phyloP scores from a whole-genome alignment of 805 yeast genomes.

The Hanseniaspora vineae region DNA sequence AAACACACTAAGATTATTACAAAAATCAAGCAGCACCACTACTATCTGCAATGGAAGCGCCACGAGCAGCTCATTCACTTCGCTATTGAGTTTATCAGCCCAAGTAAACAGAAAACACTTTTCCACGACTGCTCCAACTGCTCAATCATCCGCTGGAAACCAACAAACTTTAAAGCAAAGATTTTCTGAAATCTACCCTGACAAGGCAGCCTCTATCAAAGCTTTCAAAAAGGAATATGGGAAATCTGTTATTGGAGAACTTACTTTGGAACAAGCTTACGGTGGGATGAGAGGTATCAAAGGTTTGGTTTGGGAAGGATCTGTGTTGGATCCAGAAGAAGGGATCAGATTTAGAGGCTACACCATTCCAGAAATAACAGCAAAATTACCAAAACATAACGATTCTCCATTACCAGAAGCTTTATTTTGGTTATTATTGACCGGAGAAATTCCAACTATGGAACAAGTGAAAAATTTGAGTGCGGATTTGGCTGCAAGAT shows the following conservation, averaged over 20 bases:
- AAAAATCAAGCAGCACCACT: neutral
- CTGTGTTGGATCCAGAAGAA: constrained; percentile 72
- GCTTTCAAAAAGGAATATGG: constrained; percentile 85
- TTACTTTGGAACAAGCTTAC: constrained; percentile 65
- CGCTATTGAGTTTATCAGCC: neutral
- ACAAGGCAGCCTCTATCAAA: constrained; percentile 75
- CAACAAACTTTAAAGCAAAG: constrained; percentile 77
- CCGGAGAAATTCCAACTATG: constrained; percentile 72
- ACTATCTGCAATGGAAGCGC: constrained; percentile 1
- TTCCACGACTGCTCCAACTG: neutral
- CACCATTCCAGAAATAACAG: constrained; percentile 69
- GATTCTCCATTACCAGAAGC: constrained; percentile 72
- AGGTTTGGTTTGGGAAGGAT: constrained; percentile 82
- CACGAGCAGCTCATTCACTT: constrained; percentile 8
- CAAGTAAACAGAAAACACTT: neutral
- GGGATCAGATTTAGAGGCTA: constrained; percentile 80
- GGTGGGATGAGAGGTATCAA: constrained; percentile 89
- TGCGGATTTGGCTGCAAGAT: constrained; percentile 67
- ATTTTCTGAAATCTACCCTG: constrained; percentile 86
- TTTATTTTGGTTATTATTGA: constrained; percentile 67
- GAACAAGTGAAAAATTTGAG: constrained; percentile 59
- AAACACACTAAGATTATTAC: neutral
- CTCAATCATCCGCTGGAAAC: neutral
- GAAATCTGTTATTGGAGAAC: constrained; percentile 56
- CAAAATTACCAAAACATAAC: constrained; percentile 61